Base-by-base conservation (phyloP, 2,329 filamentous ascomycete genomes). In the Cladophialophora bantiana region DNA sequence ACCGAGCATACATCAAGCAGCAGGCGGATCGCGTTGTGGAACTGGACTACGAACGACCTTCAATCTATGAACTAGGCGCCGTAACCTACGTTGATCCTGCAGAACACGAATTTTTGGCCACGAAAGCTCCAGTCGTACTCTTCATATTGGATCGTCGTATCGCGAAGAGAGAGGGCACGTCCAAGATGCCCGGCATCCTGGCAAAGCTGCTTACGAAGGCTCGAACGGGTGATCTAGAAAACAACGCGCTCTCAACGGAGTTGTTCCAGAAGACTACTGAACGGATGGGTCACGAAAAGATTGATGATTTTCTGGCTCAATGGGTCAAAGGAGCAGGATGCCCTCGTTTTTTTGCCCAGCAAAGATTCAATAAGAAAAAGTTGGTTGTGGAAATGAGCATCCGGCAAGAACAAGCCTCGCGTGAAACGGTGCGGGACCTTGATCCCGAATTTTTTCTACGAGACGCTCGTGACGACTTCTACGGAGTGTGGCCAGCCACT, bases 311-410 rank as follows among this genome's bases (percentile, higher is more conserved):
- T 77, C 98, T 96, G 85, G 88, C 89, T 52, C 94, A 99, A 76
- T 99, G 94, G 94, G 87, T 99, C 0, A 87, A 90, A 70, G 90
- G 91, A 10, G 89, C 93, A 15, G 96, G 96, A 0, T 98, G 94
- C 73, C 95, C 96, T 0, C 87, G 89, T 50, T 96, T 99, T 73
- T 85, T 90, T 57, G 91, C 96, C 57, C 91, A 89, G 45, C 94
- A 97, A 71, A 87, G 90, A 18, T 99, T 99, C 81, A 99, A 99
- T 77, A 98, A 98, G 82, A 99, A 99, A 82, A 91, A 96, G 73
- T 84, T 98, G 3, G 94, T 94, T 34, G 93, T 99, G 1, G 94
- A 98, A 78, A 91, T 99, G 83, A 90, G 88, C 9, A 92, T 99
- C 70, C 87, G 86, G 59, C 96, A 99, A 78, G 86, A 87, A 0